Base-by-base conservation (phyloP, 2,329 filamentous ascomycete species). In the Metarhizium album region DNA sequence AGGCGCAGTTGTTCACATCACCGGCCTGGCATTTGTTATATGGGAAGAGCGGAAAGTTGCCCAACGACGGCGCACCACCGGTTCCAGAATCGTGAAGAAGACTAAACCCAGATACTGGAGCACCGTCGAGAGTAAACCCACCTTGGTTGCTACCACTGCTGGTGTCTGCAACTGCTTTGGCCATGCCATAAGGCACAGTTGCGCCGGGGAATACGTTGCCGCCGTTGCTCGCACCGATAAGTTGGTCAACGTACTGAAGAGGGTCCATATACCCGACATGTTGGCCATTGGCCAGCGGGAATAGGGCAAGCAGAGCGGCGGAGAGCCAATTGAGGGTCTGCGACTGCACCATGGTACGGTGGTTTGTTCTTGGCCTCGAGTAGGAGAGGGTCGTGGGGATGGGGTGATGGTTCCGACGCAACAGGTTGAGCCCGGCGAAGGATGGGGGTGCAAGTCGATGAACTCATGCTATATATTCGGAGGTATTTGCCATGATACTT, bases 1-100 rank as follows among this genome's bases (percentile, higher is more conserved):
- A 87, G 13, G 68, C 70, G 62, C 84, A 87, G 7, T 70, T 69
- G 58, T 86, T 71, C 49, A 88, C 65, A 38, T 82, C 75, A 53
- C 85, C 78, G 14, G 70, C 73, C 0, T 75, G 71, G 55, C 85
- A 89, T 40, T 72, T 70, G 3, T 76, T 67, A 54, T 86, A 83
- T 0, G 84, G 74, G 55, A 89, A 88, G 1, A 89, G 69, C 0
- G 86, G 82, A 49, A 89, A 89, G 60, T 87, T 87, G 14, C 84
- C 86, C 16, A 88, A 67, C 3, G 82, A 87, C 0, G 84, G 79
- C 1, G 67, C 65, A 7, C 73, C 72, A 22, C 79, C 79, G 0
- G 77, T 81, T 1, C 78, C 78, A 2, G 74, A 78, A 58, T 82
- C 79, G 59, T 81, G 78, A 67, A 81, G 70, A 37, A 74, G 70